Evolutionary conservation across 805 yeast species (phyloP).

Genomic region (Candida ascalaphidarum): DNA sequence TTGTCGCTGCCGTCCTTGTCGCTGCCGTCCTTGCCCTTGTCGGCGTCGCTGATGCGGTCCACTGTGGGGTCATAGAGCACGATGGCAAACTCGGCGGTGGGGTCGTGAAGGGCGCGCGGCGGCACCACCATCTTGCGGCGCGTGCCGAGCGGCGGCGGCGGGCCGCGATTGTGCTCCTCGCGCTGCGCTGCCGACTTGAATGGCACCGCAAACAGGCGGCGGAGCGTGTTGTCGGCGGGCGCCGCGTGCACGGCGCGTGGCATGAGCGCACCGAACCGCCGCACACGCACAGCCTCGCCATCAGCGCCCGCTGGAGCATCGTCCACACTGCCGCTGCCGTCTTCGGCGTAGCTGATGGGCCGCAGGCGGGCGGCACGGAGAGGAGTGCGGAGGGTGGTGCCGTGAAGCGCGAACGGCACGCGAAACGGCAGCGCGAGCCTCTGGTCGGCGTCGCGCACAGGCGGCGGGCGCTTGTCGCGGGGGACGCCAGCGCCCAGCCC

Average conservation of each 20-base stretch:
- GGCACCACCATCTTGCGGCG: conserved; percentile 58
- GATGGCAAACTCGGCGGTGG: conserved; percentile 85
- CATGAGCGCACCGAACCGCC: conserved; percentile 47
- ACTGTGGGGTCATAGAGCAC: conserved; percentile 94
- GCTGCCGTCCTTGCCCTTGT: conserved; percentile 19
- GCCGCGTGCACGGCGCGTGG: conserved; percentile 38
- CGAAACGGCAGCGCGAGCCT: conserved; percentile 60
- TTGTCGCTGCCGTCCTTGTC: conserved; percentile 16
- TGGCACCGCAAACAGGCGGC: conserved; percentile 56
- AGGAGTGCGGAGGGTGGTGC: conserved; percentile 7
- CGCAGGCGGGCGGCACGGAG: conserved; percentile 22
- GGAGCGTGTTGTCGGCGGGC: conserved; percentile 26
- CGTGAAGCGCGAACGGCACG: conserved; percentile 43
- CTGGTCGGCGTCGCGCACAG: conserved; percentile 41
- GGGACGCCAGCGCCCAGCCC: conserved; percentile 69
- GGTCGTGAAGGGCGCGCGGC: conserved; percentile 95
- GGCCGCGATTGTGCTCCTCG: conserved; percentile 21
- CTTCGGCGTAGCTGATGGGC: conserved; percentile 22
- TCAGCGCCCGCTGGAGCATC: conserved; percentile 19
- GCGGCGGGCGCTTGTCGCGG: conserved; percentile 45
- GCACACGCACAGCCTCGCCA: conserved; percentile 22
- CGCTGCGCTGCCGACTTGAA: conserved; percentile 32
- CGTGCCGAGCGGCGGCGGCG: conserved; percentile 85
- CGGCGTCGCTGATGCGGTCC: conserved; percentile 42
- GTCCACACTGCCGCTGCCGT: conserved; percentile 5